Conservation (phyloP, 371 early-diverging fungal genomes). For the Chytridiales sp. region DNA sequence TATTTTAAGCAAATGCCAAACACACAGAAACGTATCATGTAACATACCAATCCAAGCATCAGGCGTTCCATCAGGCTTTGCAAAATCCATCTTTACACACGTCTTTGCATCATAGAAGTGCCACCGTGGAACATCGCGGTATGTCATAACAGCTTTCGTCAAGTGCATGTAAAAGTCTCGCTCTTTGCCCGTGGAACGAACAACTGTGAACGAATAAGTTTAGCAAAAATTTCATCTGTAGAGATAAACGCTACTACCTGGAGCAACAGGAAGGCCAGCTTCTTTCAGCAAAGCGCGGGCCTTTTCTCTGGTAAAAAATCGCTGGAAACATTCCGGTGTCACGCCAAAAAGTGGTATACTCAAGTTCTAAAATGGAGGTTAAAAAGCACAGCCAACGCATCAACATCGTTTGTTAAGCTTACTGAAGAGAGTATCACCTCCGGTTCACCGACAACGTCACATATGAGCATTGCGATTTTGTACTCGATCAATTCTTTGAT, state of each 20-base stretch:
- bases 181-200: slow-evolving; percentile 18
- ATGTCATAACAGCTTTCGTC: slow-evolving; percentile 16
- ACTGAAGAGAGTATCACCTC: slow-evolving; percentile 39
- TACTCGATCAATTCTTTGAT: slow-evolving; percentile 27
- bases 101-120: slow-evolving; percentile 17
- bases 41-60: slow-evolving; percentile 29
- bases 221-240: slow-evolving; percentile 10
- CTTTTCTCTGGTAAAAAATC: slow-evolving; percentile 26
- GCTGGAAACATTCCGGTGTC: slow-evolving; percentile 22
- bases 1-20: not conserved
- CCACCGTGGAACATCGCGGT: slow-evolving; percentile 34
- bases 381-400: not conserved
- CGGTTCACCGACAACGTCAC: slow-evolving; percentile 28
- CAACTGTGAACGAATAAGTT: not conserved
- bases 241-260: slow-evolving; percentile 17
- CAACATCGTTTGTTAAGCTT: not conserved
- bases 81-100: slow-evolving; percentile 19
- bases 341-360: slow-evolving; percentile 32
- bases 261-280: slow-evolving; percentile 33
- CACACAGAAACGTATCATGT: too few relatives aligned
- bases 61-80: slow-evolving; percentile 5
- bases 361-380: slow-evolving; percentile 11
- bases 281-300: slow-evolving; percentile 26
- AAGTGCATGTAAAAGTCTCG: slow-evolving; percentile 18
- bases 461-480: slow-evolving; percentile 25